Base-by-base conservation (phyloP, 345 rosid genomes). In the Stellera chamaejasme region DNA sequence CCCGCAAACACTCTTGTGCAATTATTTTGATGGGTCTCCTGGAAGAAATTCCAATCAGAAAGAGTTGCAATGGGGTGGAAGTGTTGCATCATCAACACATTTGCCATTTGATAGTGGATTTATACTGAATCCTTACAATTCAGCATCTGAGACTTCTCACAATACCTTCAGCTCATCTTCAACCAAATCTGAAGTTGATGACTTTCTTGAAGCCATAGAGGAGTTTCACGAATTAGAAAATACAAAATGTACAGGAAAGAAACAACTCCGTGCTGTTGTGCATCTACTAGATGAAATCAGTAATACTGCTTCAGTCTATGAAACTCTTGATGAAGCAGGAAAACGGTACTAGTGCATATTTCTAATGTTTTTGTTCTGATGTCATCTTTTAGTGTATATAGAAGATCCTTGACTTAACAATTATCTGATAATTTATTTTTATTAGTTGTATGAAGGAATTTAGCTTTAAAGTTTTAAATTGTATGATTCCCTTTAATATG, bases 251-350 rank as follows among this genome's bases (percentile, higher is more conserved):
- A 19, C 55, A 48, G 92, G 85, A 61, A 88, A 68, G 80, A 67
- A 63, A 46, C 86, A 91, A 77, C 72, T 83, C 61, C 73, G 85
- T 75, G 87, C 92, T 56, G 66, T 85, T 53, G 56, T 77, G 44
- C 89, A 85, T 76, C 83, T 91, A 68, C 84, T 91, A 51, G 47
- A 60, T 41, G 98, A 91, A 77, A 61, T 91, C 36, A 77, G 75
- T 66, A 68, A 80, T 72, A 73, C 90, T 58, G 72, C 78, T 69
- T 83, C 91, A 63, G 80, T 73, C 65, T 87, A 88, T 68, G 74
- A 78, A 70, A 83, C 79, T 78, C 92, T 91, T 60, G 98, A 91
- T 72, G 94, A 77, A 62, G 72, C 86, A 57, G 98, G 96, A 59
- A 77, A 70, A 79, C 85, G 98, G 98, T 91, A 77, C 63, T 48